These are phyloP conservation scores for Neurospora pannonica DNA, from an alignment of 495 filamentous ascomycete species.

Conservation along the genomic window DNA sequence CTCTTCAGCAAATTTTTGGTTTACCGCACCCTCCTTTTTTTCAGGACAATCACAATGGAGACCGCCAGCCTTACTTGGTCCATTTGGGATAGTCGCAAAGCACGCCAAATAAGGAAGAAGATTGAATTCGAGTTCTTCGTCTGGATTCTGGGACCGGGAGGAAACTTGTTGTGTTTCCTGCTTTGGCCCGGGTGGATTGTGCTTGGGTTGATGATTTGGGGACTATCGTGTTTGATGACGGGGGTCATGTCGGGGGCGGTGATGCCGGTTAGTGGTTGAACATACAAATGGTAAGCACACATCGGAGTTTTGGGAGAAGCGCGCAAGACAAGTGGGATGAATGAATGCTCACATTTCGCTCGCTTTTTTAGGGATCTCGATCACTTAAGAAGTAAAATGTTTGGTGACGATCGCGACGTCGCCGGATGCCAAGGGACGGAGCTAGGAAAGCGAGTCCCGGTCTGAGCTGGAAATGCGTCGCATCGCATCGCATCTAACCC, in stretches of 20 bases:
- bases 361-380: no score
- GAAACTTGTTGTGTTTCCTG: constrained; percentile 26
- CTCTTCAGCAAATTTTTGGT: not conserved
- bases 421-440: not conserved
- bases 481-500: not conserved
- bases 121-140: constrained; percentile 35
- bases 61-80: not conserved
- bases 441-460: not conserved
- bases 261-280: not conserved
- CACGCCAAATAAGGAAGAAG: constrained; percentile 26
- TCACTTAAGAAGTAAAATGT: no score
- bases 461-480: not conserved
- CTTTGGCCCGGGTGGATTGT: constrained; percentile 42
- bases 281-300: no score
- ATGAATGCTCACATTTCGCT: no score
- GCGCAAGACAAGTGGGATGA: no score
- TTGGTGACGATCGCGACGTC: no score
- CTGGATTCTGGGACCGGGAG: constrained; percentile 30
- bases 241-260: not conserved
- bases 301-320: no score
- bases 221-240: constrained; percentile 3
- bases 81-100: constrained; percentile 23
- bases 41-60: not conserved
- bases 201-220: constrained; percentile 14
- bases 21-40: not conserved